Conservation (phyloP, 768 basidiomycete species). For the Lanmaoa pseudosensibilis region DNA sequence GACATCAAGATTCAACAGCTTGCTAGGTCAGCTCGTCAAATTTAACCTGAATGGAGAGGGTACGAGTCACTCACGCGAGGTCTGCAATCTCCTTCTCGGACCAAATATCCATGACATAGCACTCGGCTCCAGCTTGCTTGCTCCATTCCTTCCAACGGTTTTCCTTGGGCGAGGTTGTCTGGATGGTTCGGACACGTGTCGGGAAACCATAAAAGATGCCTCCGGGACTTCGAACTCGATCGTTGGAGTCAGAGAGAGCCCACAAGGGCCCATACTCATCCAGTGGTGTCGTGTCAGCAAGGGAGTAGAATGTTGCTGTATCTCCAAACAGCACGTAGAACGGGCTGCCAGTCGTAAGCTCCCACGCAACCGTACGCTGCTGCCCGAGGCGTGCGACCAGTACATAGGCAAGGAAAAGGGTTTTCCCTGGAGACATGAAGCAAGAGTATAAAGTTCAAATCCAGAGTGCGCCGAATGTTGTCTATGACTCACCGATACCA, state of each 20-base stretch:
- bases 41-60: background rate
- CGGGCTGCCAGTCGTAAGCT: background rate
- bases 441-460: background rate
- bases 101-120: slow-evolving; percentile 5
- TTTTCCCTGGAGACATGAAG: background rate
- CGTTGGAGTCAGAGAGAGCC: background rate
- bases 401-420: background rate
- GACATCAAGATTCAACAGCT: background rate
- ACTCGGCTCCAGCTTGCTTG: background rate
- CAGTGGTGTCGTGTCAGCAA: background rate
- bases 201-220: background rate
- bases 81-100: background rate
- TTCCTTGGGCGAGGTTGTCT: background rate
- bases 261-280: background rate
- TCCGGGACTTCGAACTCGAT: fast-evolving
- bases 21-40: background rate
- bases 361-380: background rate
- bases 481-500: slow-evolving; percentile 1
- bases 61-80: background rate
- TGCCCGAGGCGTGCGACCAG: background rate
- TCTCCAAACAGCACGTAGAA: background rate
- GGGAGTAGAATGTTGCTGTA: background rate
- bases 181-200: background rate
- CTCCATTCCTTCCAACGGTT: background rate
- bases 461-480: background rate